Evolutionary conservation across 768 basidiomycete species (phyloP), one percentile per base, ranked within the genome.

Genomic region (Lepiota venenata): DNA sequence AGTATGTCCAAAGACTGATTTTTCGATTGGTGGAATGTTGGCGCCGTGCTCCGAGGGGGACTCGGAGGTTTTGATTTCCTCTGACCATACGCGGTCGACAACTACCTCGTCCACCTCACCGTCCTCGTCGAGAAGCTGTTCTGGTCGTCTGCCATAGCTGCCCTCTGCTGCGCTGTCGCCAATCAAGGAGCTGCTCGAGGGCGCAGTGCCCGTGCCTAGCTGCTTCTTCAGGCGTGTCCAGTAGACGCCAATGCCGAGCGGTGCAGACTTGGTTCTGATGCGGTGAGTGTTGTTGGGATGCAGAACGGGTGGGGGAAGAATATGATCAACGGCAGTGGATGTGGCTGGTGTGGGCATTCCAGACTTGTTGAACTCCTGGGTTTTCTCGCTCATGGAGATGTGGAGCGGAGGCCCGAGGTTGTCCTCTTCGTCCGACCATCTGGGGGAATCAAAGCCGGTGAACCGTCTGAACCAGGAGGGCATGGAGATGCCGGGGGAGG

Each of bases 81-180:
- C 82, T 2, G 77, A 71, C 87, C 85, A 88, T 29, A 75, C 70
- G 44, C 87, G 78, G 66, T 91, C 88, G 14, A 91, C 88, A 20
- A 91, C 82, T 18, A 90, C 80, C 70, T 88, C 81, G 66, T 91
- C 80, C 7, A 90, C 82, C 49, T 74, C 69, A 35, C 66, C 72
- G 12, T 63, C 65, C 25, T 73, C 74, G 15, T 66, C 62, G 32
- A 63, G 56, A 6, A 42, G 58, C 20, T 42, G 49, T 3, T 67
- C 66, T 22, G 58, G 44, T 12, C 60, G 65, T n/a, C 58, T 70
- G 11, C 60, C 45, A 32, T 67, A 73, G 37, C 64, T 73, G 52
- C 68, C 69, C 60, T 77, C 79, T 2, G 64, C 64, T 20, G 71
- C 70, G 56, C 76, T 81, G 45, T 81, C 81, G 22, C 76, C 81